These are phyloP conservation scores for Lodderomyces beijingensis DNA, from an alignment of 1,139 yeast species.

Conservation along the genomic window DNA sequence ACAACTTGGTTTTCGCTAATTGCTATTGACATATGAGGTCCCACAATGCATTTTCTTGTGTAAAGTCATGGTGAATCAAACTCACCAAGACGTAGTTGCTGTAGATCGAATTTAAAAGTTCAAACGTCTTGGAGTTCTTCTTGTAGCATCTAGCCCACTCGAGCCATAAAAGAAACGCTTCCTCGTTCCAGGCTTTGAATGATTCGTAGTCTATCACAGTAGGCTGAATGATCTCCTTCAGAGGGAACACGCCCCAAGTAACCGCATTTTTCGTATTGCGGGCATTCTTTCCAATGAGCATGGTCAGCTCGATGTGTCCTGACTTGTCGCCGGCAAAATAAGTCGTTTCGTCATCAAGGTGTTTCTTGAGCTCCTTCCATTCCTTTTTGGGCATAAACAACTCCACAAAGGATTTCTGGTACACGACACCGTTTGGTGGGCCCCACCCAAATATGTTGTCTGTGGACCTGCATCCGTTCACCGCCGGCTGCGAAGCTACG, in stretches of 20 bases:
- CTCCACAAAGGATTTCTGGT: slow-evolving; percentile 89
- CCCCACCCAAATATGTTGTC: slow-evolving; percentile 98
- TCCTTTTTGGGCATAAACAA: slow-evolving; percentile 75
- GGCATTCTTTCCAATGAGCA: slow-evolving; percentile 30
- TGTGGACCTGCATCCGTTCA: slow-evolving; percentile 67
- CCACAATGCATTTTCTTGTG: slow-evolving; percentile 77
- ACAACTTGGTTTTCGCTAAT: slow-evolving; percentile 15
- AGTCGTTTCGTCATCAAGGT: slow-evolving; percentile 45
- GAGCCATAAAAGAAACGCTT: slow-evolving; percentile 84
- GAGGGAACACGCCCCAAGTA: slow-evolving; percentile 96
- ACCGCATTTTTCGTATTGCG: slow-evolving; percentile 60
- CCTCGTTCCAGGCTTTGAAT: slow-evolving; percentile 90
- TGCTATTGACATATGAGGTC: slow-evolving; percentile 43
- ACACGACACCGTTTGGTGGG: slow-evolving; percentile 82
- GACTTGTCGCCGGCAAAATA: slow-evolving; percentile 67
- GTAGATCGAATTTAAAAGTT: slow-evolving; percentile 57
- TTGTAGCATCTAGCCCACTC: slow-evolving; percentile 89
- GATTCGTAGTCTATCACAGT: slow-evolving; percentile 87
- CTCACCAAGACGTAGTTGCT: slow-evolving; percentile 72
- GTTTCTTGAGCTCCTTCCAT: slow-evolving; percentile 61
- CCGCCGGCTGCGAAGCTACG: slow-evolving; percentile 93
- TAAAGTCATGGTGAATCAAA: slow-evolving; percentile 79
- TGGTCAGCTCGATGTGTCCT: slow-evolving; percentile 58
- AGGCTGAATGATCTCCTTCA: slow-evolving; percentile 79
- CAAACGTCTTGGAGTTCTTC: slow-evolving; percentile 48